phyloP scores from a whole-genome alignment of 176 grass and related monocot genomes.

The Dactylis glomerata region DNA sequence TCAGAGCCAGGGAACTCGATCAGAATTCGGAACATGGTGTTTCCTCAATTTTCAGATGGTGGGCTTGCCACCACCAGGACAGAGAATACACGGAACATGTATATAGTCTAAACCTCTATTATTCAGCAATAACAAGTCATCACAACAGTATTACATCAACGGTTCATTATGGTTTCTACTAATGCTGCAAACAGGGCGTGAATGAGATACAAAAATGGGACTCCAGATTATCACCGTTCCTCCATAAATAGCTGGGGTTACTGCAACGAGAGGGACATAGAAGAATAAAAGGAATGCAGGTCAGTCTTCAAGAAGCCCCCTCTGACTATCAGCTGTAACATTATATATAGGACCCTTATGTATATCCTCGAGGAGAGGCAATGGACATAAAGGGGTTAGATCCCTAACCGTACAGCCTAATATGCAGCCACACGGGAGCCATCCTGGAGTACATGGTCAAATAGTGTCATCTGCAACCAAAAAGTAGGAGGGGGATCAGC shows the following conservation, averaged over 20 bases:
- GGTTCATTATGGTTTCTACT: background rate
- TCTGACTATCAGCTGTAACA: background rate
- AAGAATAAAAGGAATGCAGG: background rate
- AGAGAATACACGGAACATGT: background rate
- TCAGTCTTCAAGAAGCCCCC: constrained; percentile 12
- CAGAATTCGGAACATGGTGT: too few relatives aligned
- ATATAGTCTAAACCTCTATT: background rate
- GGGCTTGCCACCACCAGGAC: too few relatives aligned
- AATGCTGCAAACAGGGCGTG: background rate
- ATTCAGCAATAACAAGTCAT: background rate
- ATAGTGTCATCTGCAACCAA: constrained; percentile 22
- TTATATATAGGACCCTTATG: background rate
- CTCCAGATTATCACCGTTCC: background rate
- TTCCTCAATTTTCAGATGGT: too few relatives aligned
- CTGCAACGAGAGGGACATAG: background rate
- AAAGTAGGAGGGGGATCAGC: background rate
- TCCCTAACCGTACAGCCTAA: constrained; percentile 4
- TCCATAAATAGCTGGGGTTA: background rate
- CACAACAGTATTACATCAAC: background rate
- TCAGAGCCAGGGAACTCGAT: too few relatives aligned
- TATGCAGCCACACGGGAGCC: background rate
- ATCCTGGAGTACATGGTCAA: background rate
- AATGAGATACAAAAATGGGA: background rate
- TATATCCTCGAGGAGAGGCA: background rate
- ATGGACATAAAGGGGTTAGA: background rate